These are phyloP conservation scores for Tremella fuciformis DNA, from an alignment of 768 basidiomycete species.

Conservation along the genomic window DNA sequence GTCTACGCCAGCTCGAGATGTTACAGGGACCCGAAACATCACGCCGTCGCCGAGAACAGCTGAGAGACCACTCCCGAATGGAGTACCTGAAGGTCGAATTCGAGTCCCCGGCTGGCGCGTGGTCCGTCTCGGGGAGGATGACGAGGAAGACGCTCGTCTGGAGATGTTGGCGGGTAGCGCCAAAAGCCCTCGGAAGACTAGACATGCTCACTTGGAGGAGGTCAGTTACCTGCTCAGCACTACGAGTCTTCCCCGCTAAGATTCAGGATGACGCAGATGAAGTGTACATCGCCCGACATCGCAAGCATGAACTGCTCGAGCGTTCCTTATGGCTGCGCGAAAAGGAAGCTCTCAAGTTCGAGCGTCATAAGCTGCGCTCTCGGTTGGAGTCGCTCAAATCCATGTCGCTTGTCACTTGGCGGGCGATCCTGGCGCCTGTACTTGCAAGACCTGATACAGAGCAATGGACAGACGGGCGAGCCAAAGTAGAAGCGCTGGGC, in stretches of 20 bases:
- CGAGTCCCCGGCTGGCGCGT: slow-evolving; percentile 57
- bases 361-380: slow-evolving; percentile 86
- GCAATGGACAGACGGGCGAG: slow-evolving; percentile 24
- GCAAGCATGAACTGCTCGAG: slow-evolving; percentile 81
- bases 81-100: neutral
- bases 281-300: slow-evolving; percentile 75
- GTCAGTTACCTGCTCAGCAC: slow-evolving; percentile 55
- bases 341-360: slow-evolving; percentile 86
- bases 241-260: neutral
- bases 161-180: slow-evolving; percentile 7
- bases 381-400: slow-evolving; percentile 76
- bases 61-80: slow-evolving; percentile 49
- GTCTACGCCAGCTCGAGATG: slow-evolving; percentile 57
- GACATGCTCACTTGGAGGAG: slow-evolving; percentile 56
- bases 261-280: slow-evolving; percentile 70
- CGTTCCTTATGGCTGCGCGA: slow-evolving; percentile 79
- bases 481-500: slow-evolving; percentile 31
- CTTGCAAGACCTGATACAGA: slow-evolving; percentile 15
- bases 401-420: slow-evolving; percentile 55
- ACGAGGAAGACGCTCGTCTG: slow-evolving; percentile 48
- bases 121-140: slow-evolving; percentile 62
- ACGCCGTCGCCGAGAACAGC: slow-evolving; percentile 32
- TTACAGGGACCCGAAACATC: slow-evolving; percentile 25
- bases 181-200: slow-evolving; percentile 16
- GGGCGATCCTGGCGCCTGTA: slow-evolving; percentile 26